Evolutionary conservation across 2,329 filamentous ascomycete genomes (phyloP).

Genomic region (Elsinoe batatas): DNA sequence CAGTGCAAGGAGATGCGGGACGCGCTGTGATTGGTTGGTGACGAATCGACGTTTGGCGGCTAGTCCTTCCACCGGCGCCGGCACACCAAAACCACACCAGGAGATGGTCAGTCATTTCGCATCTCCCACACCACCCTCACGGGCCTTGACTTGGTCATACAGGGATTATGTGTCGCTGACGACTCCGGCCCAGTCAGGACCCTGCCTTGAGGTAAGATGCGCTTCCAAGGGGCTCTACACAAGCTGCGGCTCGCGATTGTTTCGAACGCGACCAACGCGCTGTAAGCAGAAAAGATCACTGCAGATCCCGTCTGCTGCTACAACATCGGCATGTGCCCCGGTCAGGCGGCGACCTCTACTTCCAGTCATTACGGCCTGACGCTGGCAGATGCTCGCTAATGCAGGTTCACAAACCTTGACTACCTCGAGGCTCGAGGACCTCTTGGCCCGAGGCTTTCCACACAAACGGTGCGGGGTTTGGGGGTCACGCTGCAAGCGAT

Average conservation of each 20-base stretch:
- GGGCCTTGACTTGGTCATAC: neutral
- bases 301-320: neutral
- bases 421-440: neutral
- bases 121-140: neutral
- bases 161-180: neutral
- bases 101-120: neutral
- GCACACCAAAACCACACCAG: neutral
- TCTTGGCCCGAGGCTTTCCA: neutral
- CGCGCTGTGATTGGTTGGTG: neutral
- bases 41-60: slow-evolving; percentile 8
- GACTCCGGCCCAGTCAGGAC: neutral
- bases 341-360: neutral
- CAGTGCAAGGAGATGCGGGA: neutral
- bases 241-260: neutral
- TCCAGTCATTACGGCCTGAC: neutral
- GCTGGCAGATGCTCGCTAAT: slow-evolving; percentile 4
- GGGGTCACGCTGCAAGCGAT: slow-evolving; percentile 8
- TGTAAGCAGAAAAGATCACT: neutral
- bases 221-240: no score
- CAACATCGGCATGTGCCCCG: neutral
- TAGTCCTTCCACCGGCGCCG: neutral
- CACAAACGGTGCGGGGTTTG: neutral
- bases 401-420: slow-evolving; percentile 7
- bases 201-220: no score
- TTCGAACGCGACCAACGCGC: neutral